Evolutionary conservation across 345 rosid species (phyloP).

Genomic region (Salix udensis): DNA sequence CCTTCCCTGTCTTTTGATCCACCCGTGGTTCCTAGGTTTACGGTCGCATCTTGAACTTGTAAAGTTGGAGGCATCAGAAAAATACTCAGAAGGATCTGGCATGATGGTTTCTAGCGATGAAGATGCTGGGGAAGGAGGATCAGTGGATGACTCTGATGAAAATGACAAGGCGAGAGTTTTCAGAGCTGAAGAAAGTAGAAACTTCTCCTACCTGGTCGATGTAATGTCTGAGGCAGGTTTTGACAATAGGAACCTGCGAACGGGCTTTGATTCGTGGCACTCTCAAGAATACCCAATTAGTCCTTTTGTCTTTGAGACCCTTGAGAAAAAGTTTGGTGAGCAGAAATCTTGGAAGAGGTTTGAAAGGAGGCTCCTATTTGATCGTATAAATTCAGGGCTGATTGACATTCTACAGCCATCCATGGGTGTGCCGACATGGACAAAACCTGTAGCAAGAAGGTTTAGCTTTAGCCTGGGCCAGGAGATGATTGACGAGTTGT

Average conservation of each 20-base stretch:
- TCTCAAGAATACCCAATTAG: conserved; percentile 35
- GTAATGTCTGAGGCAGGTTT: conserved; percentile 58
- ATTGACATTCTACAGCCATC: conserved; percentile 44
- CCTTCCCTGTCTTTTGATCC: neutral
- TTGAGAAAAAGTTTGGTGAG: conserved; percentile 75
- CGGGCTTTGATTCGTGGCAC: conserved; percentile 18
- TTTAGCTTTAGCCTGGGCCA: conserved; percentile 21
- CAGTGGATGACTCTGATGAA: conserved; percentile 23
- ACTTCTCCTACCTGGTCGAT: conserved; percentile 63
- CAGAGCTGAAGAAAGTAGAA: conserved; percentile 44
- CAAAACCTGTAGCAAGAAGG: conserved; percentile 48
- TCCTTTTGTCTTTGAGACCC: conserved; percentile 46
- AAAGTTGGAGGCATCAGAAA: conserved; percentile 47
- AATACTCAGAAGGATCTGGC: conserved; percentile 46
- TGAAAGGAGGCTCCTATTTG: conserved; percentile 68
- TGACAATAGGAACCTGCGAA: conserved; percentile 14
- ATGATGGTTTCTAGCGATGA: conserved; percentile 64
- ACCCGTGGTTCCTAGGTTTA: conserved; percentile 29
- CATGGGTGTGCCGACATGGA: conserved; percentile 33
- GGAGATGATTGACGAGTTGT: conserved; percentile 45
- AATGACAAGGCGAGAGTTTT: conserved; percentile 20
- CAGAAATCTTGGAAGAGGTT: conserved; percentile 65
- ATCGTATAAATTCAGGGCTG: conserved; percentile 54
- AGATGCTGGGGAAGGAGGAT: conserved; percentile 34
- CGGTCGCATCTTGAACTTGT: conserved; percentile 44